Conservation (phyloP, 1,139 yeast species). For the Zygosaccharomyces sapae region DNA sequence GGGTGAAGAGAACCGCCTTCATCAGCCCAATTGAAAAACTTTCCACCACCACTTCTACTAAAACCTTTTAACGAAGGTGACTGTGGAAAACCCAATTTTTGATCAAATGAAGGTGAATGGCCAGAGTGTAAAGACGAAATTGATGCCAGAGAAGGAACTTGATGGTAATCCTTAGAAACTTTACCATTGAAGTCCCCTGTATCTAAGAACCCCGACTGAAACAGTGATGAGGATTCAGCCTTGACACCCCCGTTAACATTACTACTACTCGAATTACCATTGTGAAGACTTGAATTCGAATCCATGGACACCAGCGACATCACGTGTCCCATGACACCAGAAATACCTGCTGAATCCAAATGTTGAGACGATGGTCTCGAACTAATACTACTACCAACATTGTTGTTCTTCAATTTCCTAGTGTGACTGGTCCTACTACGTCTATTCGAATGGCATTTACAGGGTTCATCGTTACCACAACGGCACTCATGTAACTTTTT, state of each 20-base stretch:
- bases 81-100: conserved; percentile 28
- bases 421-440: conserved; percentile 8
- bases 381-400: background rate
- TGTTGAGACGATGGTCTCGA: conserved; percentile 6
- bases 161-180: conserved; percentile 30
- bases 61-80: conserved; percentile 25
- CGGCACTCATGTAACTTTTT: conserved; percentile 34
- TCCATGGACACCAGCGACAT: conserved; percentile 16
- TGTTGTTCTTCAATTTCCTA: background rate
- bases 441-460: conserved; percentile 25
- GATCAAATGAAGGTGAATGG: conserved; percentile 34
- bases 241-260: too few relatives aligned
- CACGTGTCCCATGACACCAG: conserved; percentile 11
- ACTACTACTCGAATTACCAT: conserved; percentile 1
- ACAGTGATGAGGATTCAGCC: conserved; percentile 6
- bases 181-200: conserved; percentile 19
- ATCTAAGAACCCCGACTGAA: conserved; percentile 9
- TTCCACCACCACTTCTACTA: conserved; percentile 9
- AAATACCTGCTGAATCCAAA: background rate
- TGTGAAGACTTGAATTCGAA: conserved; percentile 3
- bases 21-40: conserved; percentile 8
- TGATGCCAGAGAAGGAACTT: conserved; percentile 31
- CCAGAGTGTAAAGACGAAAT: conserved; percentile 33
- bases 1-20: conserved; percentile 17
- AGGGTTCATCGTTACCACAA: conserved; percentile 21